Conservation (phyloP, 768 basidiomycete genomes). For the Xerocomellus intermedius region DNA sequence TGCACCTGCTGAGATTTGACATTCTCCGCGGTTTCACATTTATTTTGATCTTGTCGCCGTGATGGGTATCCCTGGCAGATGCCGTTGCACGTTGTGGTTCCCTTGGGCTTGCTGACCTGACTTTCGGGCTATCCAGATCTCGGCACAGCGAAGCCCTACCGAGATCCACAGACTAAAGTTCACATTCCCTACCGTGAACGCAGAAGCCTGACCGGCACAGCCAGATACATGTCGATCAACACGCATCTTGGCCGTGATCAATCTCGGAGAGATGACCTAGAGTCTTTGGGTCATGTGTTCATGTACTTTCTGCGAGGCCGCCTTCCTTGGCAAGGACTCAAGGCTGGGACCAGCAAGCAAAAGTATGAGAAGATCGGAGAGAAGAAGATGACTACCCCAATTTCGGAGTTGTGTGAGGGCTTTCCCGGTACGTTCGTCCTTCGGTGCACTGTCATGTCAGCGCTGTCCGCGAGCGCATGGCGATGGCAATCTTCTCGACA, state of each 20-base stretch:
- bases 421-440: slow-evolving; percentile 68
- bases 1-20: slow-evolving; percentile 4
- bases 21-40: slow-evolving; percentile 1
- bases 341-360: slow-evolving; percentile 98
- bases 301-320: slow-evolving; percentile 99
- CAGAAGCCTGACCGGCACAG: slow-evolving; percentile 94
- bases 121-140: slow-evolving; percentile 60
- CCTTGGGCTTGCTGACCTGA: slow-evolving; percentile 7
- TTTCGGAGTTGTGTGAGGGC: slow-evolving; percentile 91
- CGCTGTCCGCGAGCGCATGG: not conserved
- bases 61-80: not conserved
- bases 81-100: not conserved
- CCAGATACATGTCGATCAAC: slow-evolving; percentile 99
- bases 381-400: slow-evolving; percentile 94
- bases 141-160: slow-evolving; percentile 99
- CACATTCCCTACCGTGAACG: slow-evolving; percentile 99
- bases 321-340: slow-evolving; percentile 97
- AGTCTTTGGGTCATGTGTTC: slow-evolving; percentile 97
- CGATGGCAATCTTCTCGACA: not conserved
- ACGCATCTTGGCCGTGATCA: slow-evolving; percentile 96
- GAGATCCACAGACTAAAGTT: slow-evolving; percentile 95
- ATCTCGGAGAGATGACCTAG: slow-evolving; percentile 92
- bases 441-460: not conserved
- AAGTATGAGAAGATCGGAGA: slow-evolving; percentile 99
- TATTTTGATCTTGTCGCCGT: not conserved